Evolutionary conservation across 1,139 yeast species (phyloP).

Genomic region (Sugiyamaella pinicola): DNA sequence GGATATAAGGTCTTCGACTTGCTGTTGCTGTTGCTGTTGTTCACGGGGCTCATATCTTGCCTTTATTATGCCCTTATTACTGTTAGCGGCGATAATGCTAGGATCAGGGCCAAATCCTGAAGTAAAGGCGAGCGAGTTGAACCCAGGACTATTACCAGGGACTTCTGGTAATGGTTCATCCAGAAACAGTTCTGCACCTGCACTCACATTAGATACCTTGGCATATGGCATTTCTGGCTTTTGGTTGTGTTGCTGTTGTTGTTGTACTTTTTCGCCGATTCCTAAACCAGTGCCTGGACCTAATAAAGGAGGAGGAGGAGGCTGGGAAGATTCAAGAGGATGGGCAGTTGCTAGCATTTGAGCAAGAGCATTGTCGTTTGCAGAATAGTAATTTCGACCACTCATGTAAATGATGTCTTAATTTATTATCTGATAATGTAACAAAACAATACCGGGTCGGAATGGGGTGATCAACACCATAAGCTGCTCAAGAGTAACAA

Average conservation of each 20-base stretch:
- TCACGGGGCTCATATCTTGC: neutral
- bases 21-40: neutral
- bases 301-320: no score
- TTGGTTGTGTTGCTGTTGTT: no score
- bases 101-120: conserved; percentile 14
- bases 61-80: neutral
- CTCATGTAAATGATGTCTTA: no score
- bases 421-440: no score
- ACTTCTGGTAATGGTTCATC: conserved; percentile 11
- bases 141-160: neutral
- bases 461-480: no score
- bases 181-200: conserved; percentile 8
- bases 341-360: no score
- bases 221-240: conserved; percentile 5
- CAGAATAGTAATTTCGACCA: no score
- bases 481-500: no score
- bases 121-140: neutral
- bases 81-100: neutral
- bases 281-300: neutral
- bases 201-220: neutral
- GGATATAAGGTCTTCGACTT: conserved; percentile 7
- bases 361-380: no score
- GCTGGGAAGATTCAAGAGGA: no score
- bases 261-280: neutral
- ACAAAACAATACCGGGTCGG: no score